Base-by-base conservation (phyloP, 2,329 filamentous ascomycete species). In the Calonectria montana region DNA sequence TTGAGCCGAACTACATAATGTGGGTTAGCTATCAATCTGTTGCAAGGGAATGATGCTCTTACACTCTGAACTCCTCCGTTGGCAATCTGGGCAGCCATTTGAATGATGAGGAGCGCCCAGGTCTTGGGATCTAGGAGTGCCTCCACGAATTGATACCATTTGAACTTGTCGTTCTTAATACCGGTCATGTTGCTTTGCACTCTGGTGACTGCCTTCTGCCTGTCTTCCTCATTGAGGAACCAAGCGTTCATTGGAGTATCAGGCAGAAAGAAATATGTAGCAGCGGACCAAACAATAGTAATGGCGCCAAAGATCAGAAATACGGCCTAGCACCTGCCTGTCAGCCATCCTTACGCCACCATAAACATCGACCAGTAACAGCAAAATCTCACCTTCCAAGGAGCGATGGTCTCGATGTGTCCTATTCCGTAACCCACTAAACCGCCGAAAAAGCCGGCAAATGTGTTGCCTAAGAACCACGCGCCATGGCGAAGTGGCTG, bases 101-200 rank as follows among this genome's bases (percentile, higher is more conserved):
- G 74, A 41, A 79, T 75, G 21, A 77, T 57, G 12, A 81, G 71
- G 25, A 82, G 71, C 9, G 78, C 65, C 78, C 79, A 81, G 1
- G 74, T 71, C 65, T 81, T 80, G 12, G 69, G 35, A 29, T 82
- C 80, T 10, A 74, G 55, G 7, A 81, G 47, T 0, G 75, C 79
- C 63, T 82, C 79, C 6, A 53, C 53, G 39, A 72, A 73, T 37
- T 80, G 79, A 2, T 61, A 35, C 73, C 77, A 76, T 61, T 80
- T 78, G 31, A 78, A 74, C 23, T 72, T 61, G 57, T 65, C 78
- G 65, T 78, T 82, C 71, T 82, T 80, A 25, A 83, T 80, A 7
- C 82, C 82, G 1, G 83, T 84, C 75, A 80, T 80, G 73, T 83
- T 82, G 6, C 76, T 76, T 39, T 79, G 74, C 23, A 84, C 78